Evolutionary conservation across 805 yeast genomes (phyloP).

Genomic region (Schizosaccharomyces lindneri): DNA sequence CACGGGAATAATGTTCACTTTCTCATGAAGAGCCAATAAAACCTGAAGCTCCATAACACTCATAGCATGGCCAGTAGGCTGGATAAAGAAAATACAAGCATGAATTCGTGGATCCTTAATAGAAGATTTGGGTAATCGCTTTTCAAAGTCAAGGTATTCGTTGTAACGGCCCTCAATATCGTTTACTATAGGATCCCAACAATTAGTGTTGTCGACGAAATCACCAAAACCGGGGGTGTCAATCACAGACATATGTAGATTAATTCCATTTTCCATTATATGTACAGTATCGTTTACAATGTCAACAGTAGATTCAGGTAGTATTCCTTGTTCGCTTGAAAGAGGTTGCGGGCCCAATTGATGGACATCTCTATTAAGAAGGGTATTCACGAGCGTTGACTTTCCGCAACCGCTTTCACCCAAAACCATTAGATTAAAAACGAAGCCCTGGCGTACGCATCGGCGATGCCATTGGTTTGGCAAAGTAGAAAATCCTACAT

Average conservation of each 20-base stretch:
- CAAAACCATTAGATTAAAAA: constrained; percentile 66
- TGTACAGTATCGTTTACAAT: constrained; percentile 40
- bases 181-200: constrained; percentile 79
- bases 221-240: constrained; percentile 93
- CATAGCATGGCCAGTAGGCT: constrained; percentile 88
- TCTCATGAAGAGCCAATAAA: constrained; percentile 67
- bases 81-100: constrained; percentile 79
- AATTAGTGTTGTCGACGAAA: constrained; percentile 28
- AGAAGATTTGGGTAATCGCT: constrained; percentile 46
- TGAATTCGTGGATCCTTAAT: constrained; percentile 64
- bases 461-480: constrained; percentile 98
- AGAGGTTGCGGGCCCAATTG: constrained; percentile 13
- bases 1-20: constrained; percentile 81
- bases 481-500: constrained; percentile 89
- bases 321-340: constrained; percentile 6
- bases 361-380: constrained; percentile 47
- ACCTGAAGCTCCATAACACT: constrained; percentile 71
- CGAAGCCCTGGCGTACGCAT: constrained; percentile 72
- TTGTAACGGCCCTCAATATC: constrained; percentile 75
- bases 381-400: constrained; percentile 70
- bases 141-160: constrained; percentile 70
- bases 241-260: constrained; percentile 56
- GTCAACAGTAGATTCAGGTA: constrained; percentile 20
- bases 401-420: constrained; percentile 77
- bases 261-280: constrained; percentile 84